These are phyloP conservation scores for Sapria himalayana DNA, from an alignment of 345 rosid genomes.

Conservation along the genomic window DNA sequence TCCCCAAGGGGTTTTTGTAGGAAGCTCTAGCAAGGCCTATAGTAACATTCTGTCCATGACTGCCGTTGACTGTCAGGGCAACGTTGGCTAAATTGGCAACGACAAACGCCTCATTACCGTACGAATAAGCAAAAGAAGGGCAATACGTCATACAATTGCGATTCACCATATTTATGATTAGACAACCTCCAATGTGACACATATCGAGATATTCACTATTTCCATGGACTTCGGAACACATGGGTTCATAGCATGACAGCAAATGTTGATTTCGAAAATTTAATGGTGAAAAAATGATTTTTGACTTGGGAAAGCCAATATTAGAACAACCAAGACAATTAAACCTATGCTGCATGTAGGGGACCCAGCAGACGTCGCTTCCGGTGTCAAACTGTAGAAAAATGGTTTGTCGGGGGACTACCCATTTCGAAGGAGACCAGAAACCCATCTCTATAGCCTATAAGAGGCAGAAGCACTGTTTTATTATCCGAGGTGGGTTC, in stretches of 20 bases:
- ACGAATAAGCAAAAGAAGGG: conserved; percentile 72
- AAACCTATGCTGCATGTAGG: conserved; percentile 57
- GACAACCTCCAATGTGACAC: conserved; percentile 52
- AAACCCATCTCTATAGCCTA: conserved; percentile 68
- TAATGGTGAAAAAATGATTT: conserved; percentile 36
- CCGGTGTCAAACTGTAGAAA: conserved; percentile 79
- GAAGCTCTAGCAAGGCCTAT: conserved; percentile 55
- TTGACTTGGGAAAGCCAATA: conserved; percentile 19
- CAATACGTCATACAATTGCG: conserved; percentile 46
- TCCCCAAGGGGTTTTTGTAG: conserved; percentile 56
- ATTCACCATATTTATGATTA: conserved; percentile 32
- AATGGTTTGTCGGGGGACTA: conserved; percentile 54
- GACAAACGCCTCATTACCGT: conserved; percentile 52
- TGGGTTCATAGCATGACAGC: conserved; percentile 34
- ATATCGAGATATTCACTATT: conserved; percentile 59
- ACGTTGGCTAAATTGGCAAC: conserved; percentile 46
- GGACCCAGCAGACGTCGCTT: conserved; percentile 85
- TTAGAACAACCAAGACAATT: conserved; percentile 60
- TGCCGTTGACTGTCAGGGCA: conserved; percentile 31
- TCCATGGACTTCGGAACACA: conserved; percentile 43
- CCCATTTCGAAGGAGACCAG: conserved; percentile 46
- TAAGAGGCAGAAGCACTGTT: no score
- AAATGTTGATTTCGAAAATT: conserved; percentile 34
- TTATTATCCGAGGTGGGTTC: no score
- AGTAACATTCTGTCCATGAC: conserved; percentile 7